Evolutionary conservation across 345 rosid species (phyloP), one percentile per base, ranked within the genome.

Genomic region (Leavenworthia alabamica): DNA sequence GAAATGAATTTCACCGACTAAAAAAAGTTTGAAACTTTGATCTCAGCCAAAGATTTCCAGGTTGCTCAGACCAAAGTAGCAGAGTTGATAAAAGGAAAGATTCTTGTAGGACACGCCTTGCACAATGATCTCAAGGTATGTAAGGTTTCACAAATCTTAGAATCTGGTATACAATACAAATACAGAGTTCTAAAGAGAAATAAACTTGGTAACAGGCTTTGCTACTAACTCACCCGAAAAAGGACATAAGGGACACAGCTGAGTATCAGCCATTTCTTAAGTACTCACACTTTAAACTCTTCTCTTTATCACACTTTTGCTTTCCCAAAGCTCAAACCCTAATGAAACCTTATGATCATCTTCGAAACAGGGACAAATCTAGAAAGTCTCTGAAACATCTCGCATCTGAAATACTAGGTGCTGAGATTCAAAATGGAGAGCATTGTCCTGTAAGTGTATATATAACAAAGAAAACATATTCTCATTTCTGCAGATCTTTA

Each of bases 91-190:
- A 77, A 83, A 73, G 96, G 88, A 73, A 83, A 79, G 77, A 81
- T 87, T 69, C 89, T 93, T 33, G 94, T 87, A 23, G 99, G 96
- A 41, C 99, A 87, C 64, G 97, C 99, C 52, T 77, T 93, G 80
- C 88, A 80, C 64, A 93, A 93, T 67, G 96, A 93, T 83, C 88
- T 93, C 66, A 89, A 85, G 99, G 99, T 89, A 58, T 56, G 32
- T 58, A 35, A 43, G 32, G 16, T 45, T 42, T 47, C 39, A 50
- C 47, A 35, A 15, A 39, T 47, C 3, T 43, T 5, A 62, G 60
- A 20, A 27, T 60, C 31, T 60, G 32, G 5, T 53, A 24, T n/a
- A 24, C 49, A 1, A 14, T 19, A 13, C 32, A 24, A 29, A 8
- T 59, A 19, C 63, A 53, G 11, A 53, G 24, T 31, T 60, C 46